Evolutionary conservation across 1,139 yeast species (phyloP).

Genomic region (Hanseniaspora uvarum): DNA sequence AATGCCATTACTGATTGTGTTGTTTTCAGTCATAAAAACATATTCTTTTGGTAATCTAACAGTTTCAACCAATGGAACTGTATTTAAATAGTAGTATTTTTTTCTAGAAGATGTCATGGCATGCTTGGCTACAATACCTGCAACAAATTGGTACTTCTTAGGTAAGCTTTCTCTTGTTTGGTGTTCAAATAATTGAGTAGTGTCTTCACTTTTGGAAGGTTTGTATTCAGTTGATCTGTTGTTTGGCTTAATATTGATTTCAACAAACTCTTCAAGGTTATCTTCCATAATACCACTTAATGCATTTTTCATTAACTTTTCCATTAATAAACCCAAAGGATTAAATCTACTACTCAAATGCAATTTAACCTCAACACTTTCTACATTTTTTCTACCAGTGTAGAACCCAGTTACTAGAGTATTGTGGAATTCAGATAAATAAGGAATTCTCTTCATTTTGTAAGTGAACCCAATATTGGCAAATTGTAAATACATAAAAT

Average conservation of each 20-base stretch:
- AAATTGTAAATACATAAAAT: conserved; percentile 56
- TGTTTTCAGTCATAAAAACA: conserved; percentile 83
- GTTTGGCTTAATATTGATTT: conserved; percentile 52
- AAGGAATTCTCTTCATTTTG: conserved; percentile 33
- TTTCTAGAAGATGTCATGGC: conserved; percentile 71
- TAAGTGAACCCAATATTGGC: conserved; percentile 63
- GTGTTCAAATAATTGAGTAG: conserved; percentile 17
- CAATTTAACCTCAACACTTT: conserved; percentile 50
- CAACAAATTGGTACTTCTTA: conserved; percentile 46
- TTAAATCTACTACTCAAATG: conserved; percentile 74
- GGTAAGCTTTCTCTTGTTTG: conserved; percentile 22
- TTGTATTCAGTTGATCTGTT: conserved; percentile 35
- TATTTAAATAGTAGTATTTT: conserved; percentile 67
- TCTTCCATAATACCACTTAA: conserved; percentile 36
- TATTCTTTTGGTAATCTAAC: conserved; percentile 57
- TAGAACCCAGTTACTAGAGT: conserved; percentile 65
- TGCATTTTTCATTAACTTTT: conserved; percentile 45
- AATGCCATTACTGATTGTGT: conserved; percentile 59
- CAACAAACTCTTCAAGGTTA: conserved; percentile 53
- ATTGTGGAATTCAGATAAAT: conserved; percentile 60
- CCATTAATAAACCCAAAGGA: conserved; percentile 39
- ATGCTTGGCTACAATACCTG: conserved; percentile 76
- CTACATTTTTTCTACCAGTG: conserved; percentile 74
- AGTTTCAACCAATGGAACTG: conserved; percentile 69
- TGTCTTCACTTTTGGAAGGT: conserved; percentile 30